Evolutionary conservation across 176 grass and related monocot species (phyloP).

Genomic region (Miscanthus lutarioriparius): DNA sequence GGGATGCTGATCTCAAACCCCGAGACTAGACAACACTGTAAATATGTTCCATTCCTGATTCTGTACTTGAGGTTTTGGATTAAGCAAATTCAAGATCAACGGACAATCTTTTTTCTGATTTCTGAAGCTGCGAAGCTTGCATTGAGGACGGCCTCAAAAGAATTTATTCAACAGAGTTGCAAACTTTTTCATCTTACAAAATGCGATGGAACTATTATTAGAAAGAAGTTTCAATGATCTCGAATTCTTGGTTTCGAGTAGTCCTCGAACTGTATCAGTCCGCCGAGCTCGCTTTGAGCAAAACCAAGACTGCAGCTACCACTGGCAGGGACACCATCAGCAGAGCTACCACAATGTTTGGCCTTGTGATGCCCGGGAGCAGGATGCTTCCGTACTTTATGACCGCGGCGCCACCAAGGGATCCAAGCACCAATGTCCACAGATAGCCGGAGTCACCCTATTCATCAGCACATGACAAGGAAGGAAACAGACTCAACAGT

Average conservation of each 20-base stretch:
- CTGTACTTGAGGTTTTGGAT: not conserved
- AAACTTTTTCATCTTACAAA: not conserved
- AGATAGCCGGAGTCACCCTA: conserved; percentile 71
- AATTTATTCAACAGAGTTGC: not conserved
- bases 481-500: not conserved
- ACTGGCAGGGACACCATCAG: conserved; percentile 74
- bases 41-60: conserved; percentile 2
- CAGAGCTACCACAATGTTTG: conserved; percentile 70
- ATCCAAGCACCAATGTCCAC: conserved; percentile 64
- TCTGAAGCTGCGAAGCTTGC: not conserved
- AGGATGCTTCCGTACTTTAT: conserved; percentile 83
- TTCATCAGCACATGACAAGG: not conserved
- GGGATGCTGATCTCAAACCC: not conserved
- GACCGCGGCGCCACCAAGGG: conserved; percentile 64
- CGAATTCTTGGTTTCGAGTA: not conserved
- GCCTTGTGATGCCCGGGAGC: conserved; percentile 74
- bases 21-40: not conserved
- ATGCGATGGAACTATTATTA: not conserved
- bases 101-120: not conserved
- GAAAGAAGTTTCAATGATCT: not conserved
- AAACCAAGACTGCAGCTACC: conserved; percentile 49
- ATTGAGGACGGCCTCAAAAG: not conserved
- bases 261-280: conserved; percentile 14
- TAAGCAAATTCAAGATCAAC: not conserved
- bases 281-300: conserved; percentile 57